Evolutionary conservation across 106 monocot species (phyloP).

Genomic region (Xerophyta viscosa): DNA sequence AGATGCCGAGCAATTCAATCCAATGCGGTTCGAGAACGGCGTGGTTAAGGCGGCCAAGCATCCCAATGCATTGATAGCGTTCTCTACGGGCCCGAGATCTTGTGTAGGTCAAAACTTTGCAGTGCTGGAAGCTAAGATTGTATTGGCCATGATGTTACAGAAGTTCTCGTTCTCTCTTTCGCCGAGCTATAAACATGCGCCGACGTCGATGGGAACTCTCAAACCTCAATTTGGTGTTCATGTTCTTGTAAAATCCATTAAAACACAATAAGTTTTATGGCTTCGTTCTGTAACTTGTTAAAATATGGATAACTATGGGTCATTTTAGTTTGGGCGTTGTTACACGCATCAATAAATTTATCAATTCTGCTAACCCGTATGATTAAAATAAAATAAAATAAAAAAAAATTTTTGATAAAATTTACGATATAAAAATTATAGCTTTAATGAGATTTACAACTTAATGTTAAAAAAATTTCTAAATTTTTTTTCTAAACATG

Average conservation of each 20-base stretch:
- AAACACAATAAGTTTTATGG: too few relatives aligned
- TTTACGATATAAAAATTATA: too few relatives aligned
- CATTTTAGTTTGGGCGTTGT: too few relatives aligned
- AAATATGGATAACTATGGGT: too few relatives aligned
- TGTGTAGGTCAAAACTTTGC: conserved; percentile 15
- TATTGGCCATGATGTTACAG: conserved; percentile 10
- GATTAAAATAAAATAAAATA: too few relatives aligned
- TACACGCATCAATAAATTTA: too few relatives aligned
- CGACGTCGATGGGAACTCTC: conserved; percentile 1
- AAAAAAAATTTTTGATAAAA: too few relatives aligned
- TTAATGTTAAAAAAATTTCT: too few relatives aligned
- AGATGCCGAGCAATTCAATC: conserved; percentile 9
- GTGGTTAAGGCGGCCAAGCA: conserved; percentile 2
- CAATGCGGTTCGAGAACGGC: conserved; percentile 7
- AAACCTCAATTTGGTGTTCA: conserved; percentile 14
- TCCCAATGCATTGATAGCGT: conserved; percentile 5
- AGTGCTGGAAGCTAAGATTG: conserved; percentile 17
- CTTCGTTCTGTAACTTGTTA: too few relatives aligned
- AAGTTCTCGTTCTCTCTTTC: conserved; percentile 16
- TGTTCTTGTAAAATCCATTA: conserved; percentile 1
- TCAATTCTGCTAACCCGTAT: too few relatives aligned
- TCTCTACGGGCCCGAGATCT: conserved; percentile 5
- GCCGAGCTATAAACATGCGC: conserved; percentile 12
- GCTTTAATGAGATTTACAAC: too few relatives aligned
- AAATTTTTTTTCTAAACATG: too few relatives aligned